Conservation (phyloP, 176 grass and related monocot species). For the Oryza meyeriana region DNA sequence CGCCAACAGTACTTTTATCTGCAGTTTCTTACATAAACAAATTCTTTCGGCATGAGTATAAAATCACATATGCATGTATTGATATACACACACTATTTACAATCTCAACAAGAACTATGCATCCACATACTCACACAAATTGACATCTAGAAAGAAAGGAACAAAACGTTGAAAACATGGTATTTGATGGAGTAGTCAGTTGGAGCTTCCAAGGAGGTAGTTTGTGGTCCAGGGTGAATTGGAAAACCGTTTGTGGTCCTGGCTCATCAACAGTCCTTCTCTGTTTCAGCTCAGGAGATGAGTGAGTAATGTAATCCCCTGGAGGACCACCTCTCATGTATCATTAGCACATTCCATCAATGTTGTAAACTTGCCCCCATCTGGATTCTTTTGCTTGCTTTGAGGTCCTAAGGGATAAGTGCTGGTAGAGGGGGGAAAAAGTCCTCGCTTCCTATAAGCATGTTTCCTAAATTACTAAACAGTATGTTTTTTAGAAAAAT, state of each 20-base stretch:
- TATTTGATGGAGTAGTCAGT: constrained; percentile 9
- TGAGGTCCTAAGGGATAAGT: background rate
- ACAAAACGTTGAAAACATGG: background rate
- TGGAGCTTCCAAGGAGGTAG: constrained; percentile 40
- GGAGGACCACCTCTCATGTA: background rate
- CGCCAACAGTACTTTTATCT: background rate
- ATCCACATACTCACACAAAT: background rate
- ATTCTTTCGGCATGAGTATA: background rate
- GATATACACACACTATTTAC: background rate
- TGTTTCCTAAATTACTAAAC: too few species aligned
- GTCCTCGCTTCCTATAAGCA: too few species aligned
- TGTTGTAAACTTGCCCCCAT: constrained; percentile 31
- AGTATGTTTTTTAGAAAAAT: too few species aligned
- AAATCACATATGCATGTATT: background rate
- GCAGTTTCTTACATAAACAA: background rate
- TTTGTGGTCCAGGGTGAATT: constrained; percentile 52
- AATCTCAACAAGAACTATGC: background rate
- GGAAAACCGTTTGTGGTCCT: constrained; percentile 59
- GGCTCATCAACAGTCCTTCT: constrained; percentile 32
- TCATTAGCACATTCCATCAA: constrained; percentile 17
- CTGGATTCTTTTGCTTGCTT: constrained; percentile 20
- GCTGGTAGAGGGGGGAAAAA: too few species aligned
- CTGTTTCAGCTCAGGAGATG: constrained; percentile 29
- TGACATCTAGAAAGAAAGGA: background rate
- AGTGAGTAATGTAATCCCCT: background rate